phyloP scores from a whole-genome alignment of 108 stramenopile genomes.

The Fragilariopsis cylindrus region DNA sequence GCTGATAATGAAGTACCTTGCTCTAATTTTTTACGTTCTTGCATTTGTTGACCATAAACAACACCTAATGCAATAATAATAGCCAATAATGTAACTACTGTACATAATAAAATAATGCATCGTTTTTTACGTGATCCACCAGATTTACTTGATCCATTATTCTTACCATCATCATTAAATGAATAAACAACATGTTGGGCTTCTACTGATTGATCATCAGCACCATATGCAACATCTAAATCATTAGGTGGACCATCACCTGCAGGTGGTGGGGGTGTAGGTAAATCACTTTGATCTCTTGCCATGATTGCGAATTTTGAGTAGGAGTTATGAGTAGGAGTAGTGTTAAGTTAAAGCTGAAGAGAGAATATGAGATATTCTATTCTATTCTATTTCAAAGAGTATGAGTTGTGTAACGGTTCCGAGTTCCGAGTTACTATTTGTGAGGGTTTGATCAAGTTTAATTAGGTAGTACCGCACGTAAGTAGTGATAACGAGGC shows the following conservation, averaged over 20 bases:
- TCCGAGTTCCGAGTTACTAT: too few relatives aligned
- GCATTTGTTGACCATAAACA: slow-evolving; percentile 7
- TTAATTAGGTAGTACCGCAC: too few relatives aligned
- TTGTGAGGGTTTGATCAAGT: too few relatives aligned
- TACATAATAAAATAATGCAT: neutral
- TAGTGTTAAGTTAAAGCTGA: too few relatives aligned
- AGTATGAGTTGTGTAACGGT: too few relatives aligned
- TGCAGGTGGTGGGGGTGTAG: neutral
- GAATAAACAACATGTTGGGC: slow-evolving; percentile 18
- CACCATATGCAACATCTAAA: neutral
- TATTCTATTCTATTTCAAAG: too few relatives aligned
- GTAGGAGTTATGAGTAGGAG: too few relatives aligned
- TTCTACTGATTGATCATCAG: slow-evolving; percentile 13
- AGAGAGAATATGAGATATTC: too few relatives aligned
- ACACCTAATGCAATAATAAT: neutral
- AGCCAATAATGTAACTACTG: neutral
- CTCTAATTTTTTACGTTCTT: neutral
- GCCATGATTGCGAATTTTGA: too few relatives aligned
- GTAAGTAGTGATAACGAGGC: too few relatives aligned
- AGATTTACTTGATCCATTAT: neutral
- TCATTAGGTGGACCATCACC: neutral
- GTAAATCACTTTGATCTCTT: neutral
- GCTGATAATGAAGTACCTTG: neutral
- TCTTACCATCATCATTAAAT: slow-evolving; percentile 6
- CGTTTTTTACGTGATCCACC: neutral